These are phyloP conservation scores for Neophaeococcomyces mojaviensis DNA, from an alignment of 2,329 filamentous ascomycete genomes.

Conservation along the genomic window DNA sequence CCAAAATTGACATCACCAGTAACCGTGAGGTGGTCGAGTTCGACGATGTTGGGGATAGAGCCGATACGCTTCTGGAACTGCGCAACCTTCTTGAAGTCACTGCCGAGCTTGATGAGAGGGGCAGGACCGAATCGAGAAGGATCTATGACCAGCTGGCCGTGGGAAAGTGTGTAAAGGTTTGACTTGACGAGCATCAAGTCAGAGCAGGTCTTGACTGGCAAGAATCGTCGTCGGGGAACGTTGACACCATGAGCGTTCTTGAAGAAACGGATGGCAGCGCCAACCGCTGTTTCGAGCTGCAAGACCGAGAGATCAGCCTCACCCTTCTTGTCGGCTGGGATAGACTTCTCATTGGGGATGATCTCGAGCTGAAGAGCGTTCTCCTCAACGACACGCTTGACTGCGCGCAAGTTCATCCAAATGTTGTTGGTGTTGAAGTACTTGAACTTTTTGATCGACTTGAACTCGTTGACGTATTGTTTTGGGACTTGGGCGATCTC, in stretches of 20 bases:
- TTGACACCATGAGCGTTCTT: conserved; percentile 98
- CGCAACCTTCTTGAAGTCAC: conserved; percentile 99
- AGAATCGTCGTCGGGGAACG: conserved; percentile 92
- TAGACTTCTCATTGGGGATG: conserved; percentile 98
- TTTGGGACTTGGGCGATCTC: conserved; percentile 99
- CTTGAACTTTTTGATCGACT: conserved; percentile 99
- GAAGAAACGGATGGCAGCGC: conserved; percentile 98
- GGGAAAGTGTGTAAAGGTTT: conserved; percentile 96
- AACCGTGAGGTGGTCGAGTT: conserved; percentile 75
- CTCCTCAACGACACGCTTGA: conserved; percentile 98
- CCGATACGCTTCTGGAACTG: conserved; percentile 50
- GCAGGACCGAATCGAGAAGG: conserved; percentile 92
- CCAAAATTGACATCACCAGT: conserved; percentile 96
- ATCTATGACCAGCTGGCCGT: conserved; percentile 96
- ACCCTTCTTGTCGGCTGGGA: conserved; percentile 98
- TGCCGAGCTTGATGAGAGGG: conserved; percentile 95
- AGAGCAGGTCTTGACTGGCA: conserved; percentile 99
- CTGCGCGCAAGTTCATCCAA: conserved; percentile 95
- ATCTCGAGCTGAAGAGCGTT: conserved; percentile 99
- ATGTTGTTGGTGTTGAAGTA: conserved; percentile 99
- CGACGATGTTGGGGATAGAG: conserved; percentile 44
- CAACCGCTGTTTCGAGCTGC: conserved; percentile 96
- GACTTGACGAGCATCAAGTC: conserved; percentile 99
- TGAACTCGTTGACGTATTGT: conserved; percentile 99
- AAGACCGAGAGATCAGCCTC: conserved; percentile 96